Percentiles rank a stretch among this genome's conserved stretches.
Conservation (phyloP, 2,329 filamentous ascomycete species). For the Claviceps capensis region DNA sequence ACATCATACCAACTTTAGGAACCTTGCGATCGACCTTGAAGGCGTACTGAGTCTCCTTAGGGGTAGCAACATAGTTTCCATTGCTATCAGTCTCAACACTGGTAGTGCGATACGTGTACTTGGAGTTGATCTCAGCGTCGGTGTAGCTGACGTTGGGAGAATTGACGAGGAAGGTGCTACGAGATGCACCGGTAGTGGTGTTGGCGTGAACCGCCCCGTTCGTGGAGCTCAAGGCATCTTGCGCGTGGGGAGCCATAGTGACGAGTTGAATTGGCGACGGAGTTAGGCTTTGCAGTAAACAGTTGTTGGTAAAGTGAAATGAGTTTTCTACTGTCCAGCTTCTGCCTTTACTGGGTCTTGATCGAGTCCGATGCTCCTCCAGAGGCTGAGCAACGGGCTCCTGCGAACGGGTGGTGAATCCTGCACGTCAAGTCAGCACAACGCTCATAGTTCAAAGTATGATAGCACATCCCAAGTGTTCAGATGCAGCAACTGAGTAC, state of each 20-base stretch:
- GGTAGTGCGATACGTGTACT: constrained; percentile 94
- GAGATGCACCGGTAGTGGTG: constrained; percentile 34
- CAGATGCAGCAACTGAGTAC: constrained; percentile 17
- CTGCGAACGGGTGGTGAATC: constrained; percentile 90
- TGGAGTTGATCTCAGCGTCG: constrained; percentile 75
- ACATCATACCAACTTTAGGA: constrained; percentile 90
- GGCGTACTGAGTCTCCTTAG: constrained; percentile 82
- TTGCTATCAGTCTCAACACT: constrained; percentile 56
- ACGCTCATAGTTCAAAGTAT: not conserved
- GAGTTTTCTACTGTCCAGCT: constrained; percentile 9
- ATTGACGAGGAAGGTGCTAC: constrained; percentile 68
- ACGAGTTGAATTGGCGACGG: constrained; percentile 22
- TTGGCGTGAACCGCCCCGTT: constrained; percentile 44
- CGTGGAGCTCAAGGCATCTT: constrained; percentile 40
- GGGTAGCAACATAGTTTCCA: constrained; percentile 70
- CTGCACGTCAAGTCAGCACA: constrained; percentile 29
- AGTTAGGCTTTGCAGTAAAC: constrained; percentile 6
- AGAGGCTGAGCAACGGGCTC: constrained; percentile 84
- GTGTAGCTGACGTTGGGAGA: constrained; percentile 91
- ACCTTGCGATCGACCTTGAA: constrained; percentile 95
- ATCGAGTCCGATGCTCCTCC: constrained; percentile 65
- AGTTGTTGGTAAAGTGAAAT: constrained; percentile 2
- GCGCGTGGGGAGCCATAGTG: constrained; percentile 86
- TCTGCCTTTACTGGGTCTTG: constrained; percentile 39
- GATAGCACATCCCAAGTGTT: not conserved